phyloP scores from a whole-genome alignment of 805 yeast genomes.

The Kuraishia cidri region DNA sequence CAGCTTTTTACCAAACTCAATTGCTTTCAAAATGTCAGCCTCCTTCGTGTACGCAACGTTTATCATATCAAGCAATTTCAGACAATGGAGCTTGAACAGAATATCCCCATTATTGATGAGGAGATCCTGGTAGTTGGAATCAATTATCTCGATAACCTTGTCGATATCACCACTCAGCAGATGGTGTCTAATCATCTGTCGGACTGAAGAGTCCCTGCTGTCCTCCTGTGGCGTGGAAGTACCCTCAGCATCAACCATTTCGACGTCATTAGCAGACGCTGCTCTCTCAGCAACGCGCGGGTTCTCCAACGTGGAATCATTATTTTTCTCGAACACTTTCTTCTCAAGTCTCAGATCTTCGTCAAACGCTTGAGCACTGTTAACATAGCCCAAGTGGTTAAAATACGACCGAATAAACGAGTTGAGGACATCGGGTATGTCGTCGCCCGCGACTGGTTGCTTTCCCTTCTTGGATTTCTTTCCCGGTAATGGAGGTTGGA shows the following conservation, averaged over 20 bases:
- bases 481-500: not conserved
- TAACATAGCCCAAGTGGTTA: constrained; percentile 1
- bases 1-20: constrained; percentile 29
- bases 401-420: constrained; percentile 1
- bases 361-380: constrained; percentile 28
- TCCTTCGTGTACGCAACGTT: constrained; percentile 8
- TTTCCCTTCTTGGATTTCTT: constrained; percentile 1
- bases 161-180: constrained; percentile 33
- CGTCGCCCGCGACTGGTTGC: constrained; percentile 7
- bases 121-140: constrained; percentile 27
- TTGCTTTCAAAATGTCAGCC: constrained; percentile 19
- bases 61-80: constrained; percentile 32
- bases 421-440: constrained; percentile 14
- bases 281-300: not conserved
- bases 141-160: constrained; percentile 27
- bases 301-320: not conserved
- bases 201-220: not conserved
- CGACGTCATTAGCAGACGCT: not conserved
- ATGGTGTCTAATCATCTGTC: constrained; percentile 30
- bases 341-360: constrained; percentile 30
- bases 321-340: constrained; percentile 4
- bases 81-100: constrained; percentile 30
- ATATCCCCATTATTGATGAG: constrained; percentile 21
- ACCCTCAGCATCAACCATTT: not conserved
- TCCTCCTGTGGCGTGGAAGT: not conserved